Evolutionary conservation across 148 eudicot species (phyloP), one percentile per base, ranked within the genome.

Genomic region (Vaccinium myrtillus): DNA sequence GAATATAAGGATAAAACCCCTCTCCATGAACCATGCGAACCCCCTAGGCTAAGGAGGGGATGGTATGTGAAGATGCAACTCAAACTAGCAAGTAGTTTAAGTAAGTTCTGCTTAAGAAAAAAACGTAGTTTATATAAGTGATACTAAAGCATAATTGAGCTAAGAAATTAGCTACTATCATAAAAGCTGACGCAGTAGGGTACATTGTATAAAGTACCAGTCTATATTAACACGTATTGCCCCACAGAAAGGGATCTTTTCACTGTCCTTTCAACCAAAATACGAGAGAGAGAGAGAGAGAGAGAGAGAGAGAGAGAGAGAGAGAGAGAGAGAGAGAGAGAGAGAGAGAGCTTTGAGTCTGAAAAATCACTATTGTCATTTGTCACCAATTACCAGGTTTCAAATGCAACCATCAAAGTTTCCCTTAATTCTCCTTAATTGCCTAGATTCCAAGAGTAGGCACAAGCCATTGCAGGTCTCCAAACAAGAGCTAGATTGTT

Each of bases 401-500:
- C 79, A 76, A 48, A 50, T 25, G 5, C 51, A 43, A 43, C 51
- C 32, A 76, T 49, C 55, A 49, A 76, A 76, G 79, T 48, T 19
- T 25, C 25, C n/a, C 56, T 5, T 75, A 75, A 46, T 39, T 76
- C 16, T 48, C 43, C 61, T 32, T 53, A 77, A 43, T 10, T 51
- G 54, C 56, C 51, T 51, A 77, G 36, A 25, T 48, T 49, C 50
- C 78, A n/a, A 48, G 19, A 74, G 23, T 77, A 25, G 12, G 16
- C 61, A 51, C 61, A 51, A 25, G 8, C 36, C 58, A 23, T 51
- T 50, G 55, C 32, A 54, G 65, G 46, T n/a, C 4, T 78, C 18
- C 79, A 36, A 77, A n/a, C 16, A 77, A 21, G 19, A 50, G 80
- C 80, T 77, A 50, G 59, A 23, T 77, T 23, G 18, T 71, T 51